Evolutionary conservation across 768 basidiomycete genomes (phyloP).

Genomic region (Boletus pseudo-olivaceus): DNA sequence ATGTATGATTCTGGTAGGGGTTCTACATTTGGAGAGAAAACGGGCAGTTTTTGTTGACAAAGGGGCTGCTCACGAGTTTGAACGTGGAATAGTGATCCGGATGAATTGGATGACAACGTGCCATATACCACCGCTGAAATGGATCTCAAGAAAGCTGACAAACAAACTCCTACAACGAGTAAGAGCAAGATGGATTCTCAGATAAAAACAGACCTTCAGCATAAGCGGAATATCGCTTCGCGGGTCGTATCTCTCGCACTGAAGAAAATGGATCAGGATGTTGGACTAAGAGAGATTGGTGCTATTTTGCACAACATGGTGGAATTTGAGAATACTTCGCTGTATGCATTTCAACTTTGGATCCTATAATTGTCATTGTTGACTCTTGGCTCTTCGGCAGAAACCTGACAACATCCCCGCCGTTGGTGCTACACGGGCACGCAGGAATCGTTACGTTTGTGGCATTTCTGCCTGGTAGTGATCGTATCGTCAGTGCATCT

Average conservation of each 20-base stretch:
- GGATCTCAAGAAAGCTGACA: background rate
- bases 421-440: background rate
- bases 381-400: background rate
- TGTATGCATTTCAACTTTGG: background rate
- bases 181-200: background rate
- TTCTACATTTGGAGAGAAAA: constrained; percentile 1
- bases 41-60: background rate
- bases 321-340: no score
- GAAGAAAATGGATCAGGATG: background rate
- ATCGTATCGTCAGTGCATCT: background rate
- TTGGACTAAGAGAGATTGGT: background rate
- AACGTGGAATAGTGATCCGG: background rate
- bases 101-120: background rate
- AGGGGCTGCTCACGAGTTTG: background rate
- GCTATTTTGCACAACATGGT: background rate
- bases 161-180: background rate
- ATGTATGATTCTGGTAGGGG: background rate
- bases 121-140: background rate
- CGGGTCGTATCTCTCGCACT: background rate
- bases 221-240: background rate
- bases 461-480: background rate
- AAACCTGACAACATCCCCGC: background rate
- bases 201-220: background rate
- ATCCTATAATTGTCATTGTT: no score
- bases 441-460: background rate